These are phyloP conservation scores for Ustilago sp. DNA, from an alignment of 1,284 basidiomycete species.

Conservation along the genomic window DNA sequence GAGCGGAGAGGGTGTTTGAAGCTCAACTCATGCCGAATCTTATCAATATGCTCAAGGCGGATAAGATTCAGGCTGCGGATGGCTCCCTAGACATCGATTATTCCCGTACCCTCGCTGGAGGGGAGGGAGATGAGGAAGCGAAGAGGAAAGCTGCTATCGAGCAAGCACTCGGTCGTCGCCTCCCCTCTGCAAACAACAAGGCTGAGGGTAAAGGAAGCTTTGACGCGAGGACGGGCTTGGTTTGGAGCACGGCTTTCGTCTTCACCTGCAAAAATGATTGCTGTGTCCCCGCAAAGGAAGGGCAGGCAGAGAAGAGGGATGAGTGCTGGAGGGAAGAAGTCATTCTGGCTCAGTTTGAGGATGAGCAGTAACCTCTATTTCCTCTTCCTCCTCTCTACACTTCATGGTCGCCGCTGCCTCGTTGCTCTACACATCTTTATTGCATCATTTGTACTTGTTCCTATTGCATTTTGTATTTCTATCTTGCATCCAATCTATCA, in stretches of 20 bases:
- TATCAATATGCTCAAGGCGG: constrained; percentile 59
- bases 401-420: constrained; percentile 1
- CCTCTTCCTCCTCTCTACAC: not conserved
- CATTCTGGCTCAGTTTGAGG: constrained; percentile 58
- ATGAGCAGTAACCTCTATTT: constrained; percentile 28
- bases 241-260: constrained; percentile 65
- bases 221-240: constrained; percentile 53
- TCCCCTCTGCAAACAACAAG: constrained; percentile 13
- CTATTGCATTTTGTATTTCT: constrained; percentile 15
- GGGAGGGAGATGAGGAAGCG: constrained; percentile 25
- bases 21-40: constrained; percentile 69
- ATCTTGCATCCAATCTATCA: constrained; percentile 2
- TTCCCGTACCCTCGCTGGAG: not conserved
- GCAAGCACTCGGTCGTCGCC: constrained; percentile 53
- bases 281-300: not conserved
- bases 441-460: constrained; percentile 1
- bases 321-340: constrained; percentile 62
- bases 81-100: constrained; percentile 15
- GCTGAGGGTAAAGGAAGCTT: constrained; percentile 6
- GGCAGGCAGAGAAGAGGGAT: not conserved
- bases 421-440: not conserved
- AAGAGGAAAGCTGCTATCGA: constrained; percentile 56
- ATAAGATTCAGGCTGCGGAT: constrained; percentile 38
- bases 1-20: constrained; percentile 61
- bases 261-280: constrained; percentile 64